phyloP scores from a whole-genome alignment of 345 rosid genomes.

The Heritiera fomes region DNA sequence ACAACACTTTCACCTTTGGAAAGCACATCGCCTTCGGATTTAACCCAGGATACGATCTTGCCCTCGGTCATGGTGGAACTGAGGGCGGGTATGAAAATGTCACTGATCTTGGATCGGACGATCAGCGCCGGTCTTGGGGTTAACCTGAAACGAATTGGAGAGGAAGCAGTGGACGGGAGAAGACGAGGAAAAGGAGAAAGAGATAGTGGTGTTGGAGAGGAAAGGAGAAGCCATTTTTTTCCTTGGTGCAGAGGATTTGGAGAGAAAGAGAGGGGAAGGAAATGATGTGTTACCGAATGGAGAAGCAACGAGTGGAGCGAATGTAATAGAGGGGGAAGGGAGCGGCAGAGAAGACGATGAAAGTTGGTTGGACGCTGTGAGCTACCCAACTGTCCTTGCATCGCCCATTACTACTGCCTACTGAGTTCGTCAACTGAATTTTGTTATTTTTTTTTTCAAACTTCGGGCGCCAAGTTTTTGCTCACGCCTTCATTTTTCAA shows the following conservation, averaged over 20 bases:
- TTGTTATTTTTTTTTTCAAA: neutral
- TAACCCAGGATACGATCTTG: slow-evolving; percentile 94
- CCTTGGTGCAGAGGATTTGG: neutral
- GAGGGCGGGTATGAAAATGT: slow-evolving; percentile 98
- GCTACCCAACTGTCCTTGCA: slow-evolving; percentile 29
- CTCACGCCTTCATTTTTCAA: too few relatives aligned
- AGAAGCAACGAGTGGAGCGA: neutral
- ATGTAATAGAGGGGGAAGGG: slow-evolving; percentile 23
- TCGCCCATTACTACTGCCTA: neutral
- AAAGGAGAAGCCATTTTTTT: slow-evolving; percentile 55
- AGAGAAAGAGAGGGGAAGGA: neutral
- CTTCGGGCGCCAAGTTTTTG: neutral
- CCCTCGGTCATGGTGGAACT: slow-evolving; percentile 99
- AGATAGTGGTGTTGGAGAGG: slow-evolving; percentile 38
- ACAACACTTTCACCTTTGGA: slow-evolving; percentile 93
- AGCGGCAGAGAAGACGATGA: slow-evolving; percentile 89
- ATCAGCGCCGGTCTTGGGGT: slow-evolving; percentile 32
- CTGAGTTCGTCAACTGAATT: neutral
- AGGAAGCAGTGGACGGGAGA: slow-evolving; percentile 29
- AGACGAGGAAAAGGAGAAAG: slow-evolving; percentile 43
- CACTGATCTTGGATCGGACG: slow-evolving; percentile 80
- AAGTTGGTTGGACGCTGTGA: slow-evolving; percentile 48
- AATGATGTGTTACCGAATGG: slow-evolving; percentile 17
- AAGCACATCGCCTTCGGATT: slow-evolving; percentile 85
- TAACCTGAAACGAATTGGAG: slow-evolving; percentile 29